A percentile compares a stretch with the other conserved stretches of the same genome.
These are phyloP conservation scores for Lepidopterella palustris DNA, from an alignment of 495 filamentous ascomycete genomes.

Conservation along the genomic window DNA sequence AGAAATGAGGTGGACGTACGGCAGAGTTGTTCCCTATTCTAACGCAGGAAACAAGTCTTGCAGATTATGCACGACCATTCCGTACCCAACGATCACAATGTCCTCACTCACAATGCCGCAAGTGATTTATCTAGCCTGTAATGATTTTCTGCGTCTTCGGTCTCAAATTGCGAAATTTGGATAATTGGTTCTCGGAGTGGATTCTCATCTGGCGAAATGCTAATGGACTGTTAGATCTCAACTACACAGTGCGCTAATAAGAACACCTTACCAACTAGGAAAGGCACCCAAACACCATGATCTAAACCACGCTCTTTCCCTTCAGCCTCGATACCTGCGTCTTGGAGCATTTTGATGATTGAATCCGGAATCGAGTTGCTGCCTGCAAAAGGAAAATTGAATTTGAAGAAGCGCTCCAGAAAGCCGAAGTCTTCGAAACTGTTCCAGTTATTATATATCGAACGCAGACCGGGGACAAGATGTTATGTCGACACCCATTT, in stretches of 20 bases:
- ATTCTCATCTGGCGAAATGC: constrained; percentile 68
- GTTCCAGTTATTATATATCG: too few species aligned
- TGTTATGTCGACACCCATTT: constrained; percentile 13
- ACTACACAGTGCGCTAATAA: neutral
- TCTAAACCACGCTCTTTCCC: constrained; percentile 65
- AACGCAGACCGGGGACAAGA: too few species aligned
- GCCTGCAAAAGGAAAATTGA: constrained; percentile 64
- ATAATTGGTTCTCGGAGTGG: constrained; percentile 72
- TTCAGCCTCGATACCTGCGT: constrained; percentile 57
- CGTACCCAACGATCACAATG: constrained; percentile 67
- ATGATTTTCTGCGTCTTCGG: constrained; percentile 63
- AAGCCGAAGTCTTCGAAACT: constrained; percentile 57
- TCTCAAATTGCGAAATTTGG: constrained; percentile 69
- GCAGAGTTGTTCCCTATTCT: constrained; percentile 9
- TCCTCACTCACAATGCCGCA: constrained; percentile 58
- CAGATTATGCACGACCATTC: constrained; percentile 87
- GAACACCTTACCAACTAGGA: constrained; percentile 50
- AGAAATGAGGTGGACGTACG: constrained; percentile 3
- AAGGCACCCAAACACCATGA: constrained; percentile 74
- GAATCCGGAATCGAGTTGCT: constrained; percentile 57
- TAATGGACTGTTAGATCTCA: constrained; percentile 22
- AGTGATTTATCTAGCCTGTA: constrained; percentile 67
- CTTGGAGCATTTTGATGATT: constrained; percentile 53
- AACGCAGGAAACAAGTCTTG: constrained; percentile 16
- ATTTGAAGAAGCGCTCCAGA: constrained; percentile 56